Evolutionary conservation across 148 eudicot genomes (phyloP), one percentile per base, ranked within the genome.

Genomic region (Fagopyrum tataricum): DNA sequence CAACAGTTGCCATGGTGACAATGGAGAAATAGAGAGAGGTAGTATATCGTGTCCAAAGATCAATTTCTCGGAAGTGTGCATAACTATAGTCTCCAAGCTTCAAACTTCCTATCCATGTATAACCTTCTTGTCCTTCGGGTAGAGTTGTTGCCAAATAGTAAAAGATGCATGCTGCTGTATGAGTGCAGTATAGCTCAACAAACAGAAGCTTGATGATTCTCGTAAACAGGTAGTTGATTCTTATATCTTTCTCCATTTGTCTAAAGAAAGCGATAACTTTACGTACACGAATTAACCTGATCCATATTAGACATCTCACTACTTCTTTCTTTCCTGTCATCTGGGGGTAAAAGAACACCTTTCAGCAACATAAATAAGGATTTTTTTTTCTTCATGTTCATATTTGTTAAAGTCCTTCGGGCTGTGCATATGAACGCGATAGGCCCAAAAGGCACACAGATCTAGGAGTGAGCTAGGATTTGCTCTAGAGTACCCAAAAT

Each of bases 91-190:
- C 94, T 10, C 99, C 99, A 78, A 95, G 7, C 53, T 84, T 84
- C 74, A 95, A 87, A 77, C 92, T 90, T 52, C 99, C 99, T 62
- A 95, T 95, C 97, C 98, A 95, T 69, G 99, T 95, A 77, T 95
- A 92, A 3, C 88, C 92, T 81, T 95, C 99, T 80, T 90, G 71
- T 64, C 78, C 78, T 43, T 78, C 76, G 24, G 97, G 97, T 40
- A 95, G 66, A 66, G 94, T 88, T 41, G 99, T 95, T 55, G 99
- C 97, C 74, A 95, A 78, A 67, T 81, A 92, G 77, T 95, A 95
- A 72, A 95, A 92, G 74, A 95, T 88, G 80, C 99, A 95, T 10
- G 99, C 97, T 55, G 96, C 99, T 48, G 97, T 95, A 79, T 95
- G 99, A 12, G 97, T 92, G 72, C 94, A 95, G 69, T 95, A 95